Base-by-base conservation (phyloP, 2,329 filamentous ascomycete genomes). In the Apiospora phragmitis region DNA sequence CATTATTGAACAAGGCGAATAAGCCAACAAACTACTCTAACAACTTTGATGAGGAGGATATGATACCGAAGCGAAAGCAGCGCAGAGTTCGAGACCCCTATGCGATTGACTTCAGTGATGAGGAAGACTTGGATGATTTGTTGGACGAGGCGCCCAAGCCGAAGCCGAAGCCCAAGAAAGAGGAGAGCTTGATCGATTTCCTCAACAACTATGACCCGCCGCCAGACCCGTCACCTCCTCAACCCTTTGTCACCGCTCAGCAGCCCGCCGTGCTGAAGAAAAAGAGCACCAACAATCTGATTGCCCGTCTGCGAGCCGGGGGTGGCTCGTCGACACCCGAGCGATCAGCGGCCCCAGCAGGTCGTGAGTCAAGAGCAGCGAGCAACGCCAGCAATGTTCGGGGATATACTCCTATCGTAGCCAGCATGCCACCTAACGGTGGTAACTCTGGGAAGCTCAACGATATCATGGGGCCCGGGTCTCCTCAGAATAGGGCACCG, bases 31-130 rank as follows among this genome's bases (percentile, higher is more conserved):
- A 79, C 65, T 77, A 80, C 55, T 79, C 77, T 66, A 83, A 80
- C 68, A 80, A 81, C 68, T 83, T 86, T 72, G 85, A 85, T 38
- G 85, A 88, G 2, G 85, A 85, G 1, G 84, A 88, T 67, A 85
- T 85, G 80, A 87, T 90, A 78, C 92, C 93, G 6, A 88, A 89
- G 75, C 89, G 93, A 69, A 97, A 93, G 77, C 93, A 92, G 62
- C 89, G 92, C 65, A 90, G 94, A 38, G 90, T 94, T 68, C 93
- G 89, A 70, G 96, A 99, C 77, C 96, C 95, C 0, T 98, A 98
- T 75, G 94, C 94, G n/a, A 94, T 98, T 73, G 95, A 98, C 77
- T 85, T 90, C 41, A 93, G 91, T 75, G 92, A 94, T 70, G 89
- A 92, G 69, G 91, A 91, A 5, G 85, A 91, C 11, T 66, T 68